Percentiles rank a stretch among this genome's conserved stretches.
Conservation (phyloP, 2,329 filamentous ascomycete species). For the Aspergillus aculeatinus region DNA sequence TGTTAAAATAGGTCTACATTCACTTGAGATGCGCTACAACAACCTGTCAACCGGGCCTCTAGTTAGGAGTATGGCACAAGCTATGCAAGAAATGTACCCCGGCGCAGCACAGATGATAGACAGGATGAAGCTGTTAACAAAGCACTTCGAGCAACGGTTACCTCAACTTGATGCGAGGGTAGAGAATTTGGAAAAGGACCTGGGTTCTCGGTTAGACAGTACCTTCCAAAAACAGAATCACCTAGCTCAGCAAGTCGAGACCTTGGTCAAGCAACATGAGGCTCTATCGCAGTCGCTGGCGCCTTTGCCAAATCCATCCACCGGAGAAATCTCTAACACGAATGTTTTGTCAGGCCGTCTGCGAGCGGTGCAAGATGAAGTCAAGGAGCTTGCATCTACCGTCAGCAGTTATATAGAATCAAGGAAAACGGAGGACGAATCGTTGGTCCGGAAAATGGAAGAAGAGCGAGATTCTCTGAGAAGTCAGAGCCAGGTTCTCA, state of each 20-base stretch:
- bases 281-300: slow-evolving; percentile 8
- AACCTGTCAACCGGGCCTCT: slow-evolving; percentile 47
- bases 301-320: slow-evolving; percentile 4
- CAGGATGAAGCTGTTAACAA: slow-evolving; percentile 20
- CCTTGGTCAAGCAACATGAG: slow-evolving; percentile 6
- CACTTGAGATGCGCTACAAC: slow-evolving; percentile 51
- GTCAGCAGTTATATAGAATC: slow-evolving; percentile 1
- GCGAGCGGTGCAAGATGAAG: slow-evolving; percentile 3
- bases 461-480: neutral
- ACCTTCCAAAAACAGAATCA: slow-evolving; percentile 5
- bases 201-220: neutral
- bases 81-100: slow-evolving; percentile 39
- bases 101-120: slow-evolving; percentile 25
- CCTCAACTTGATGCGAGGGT: slow-evolving; percentile 1
- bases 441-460: slow-evolving; percentile 11
- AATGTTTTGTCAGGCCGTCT: slow-evolving; percentile 13
- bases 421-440: slow-evolving; percentile 3
- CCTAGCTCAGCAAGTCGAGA: neutral
- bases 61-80: slow-evolving; percentile 33
- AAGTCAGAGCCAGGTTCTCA: neutral
- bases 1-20: slow-evolving; percentile 29
- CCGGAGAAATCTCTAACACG: neutral
- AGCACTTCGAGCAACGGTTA: slow-evolving; percentile 14
- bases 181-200: slow-evolving; percentile 8
- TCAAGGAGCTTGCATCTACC: slow-evolving; percentile 2